A percentile compares a stretch with the other conserved stretches of the same genome.
Evolutionary conservation across 768 basidiomycete genomes (phyloP).

Genomic region (Rhodotorula kratochvilovae): DNA sequence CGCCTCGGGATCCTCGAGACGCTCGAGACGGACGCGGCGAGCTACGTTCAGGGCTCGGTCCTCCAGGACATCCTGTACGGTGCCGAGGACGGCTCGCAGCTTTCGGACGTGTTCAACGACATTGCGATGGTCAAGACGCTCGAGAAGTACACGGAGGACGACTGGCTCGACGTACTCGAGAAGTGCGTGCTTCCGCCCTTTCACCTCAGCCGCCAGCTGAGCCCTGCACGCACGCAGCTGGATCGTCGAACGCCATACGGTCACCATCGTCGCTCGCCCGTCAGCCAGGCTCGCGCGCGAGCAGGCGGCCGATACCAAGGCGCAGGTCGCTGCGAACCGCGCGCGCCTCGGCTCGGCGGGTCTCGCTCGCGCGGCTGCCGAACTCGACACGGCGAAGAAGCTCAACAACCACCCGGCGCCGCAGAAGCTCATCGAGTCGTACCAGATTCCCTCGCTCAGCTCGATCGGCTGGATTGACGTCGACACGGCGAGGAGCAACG

Average conservation of each 20-base stretch:
- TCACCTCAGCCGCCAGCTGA: neutral
- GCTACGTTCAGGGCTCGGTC: constrained; percentile 41
- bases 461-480: constrained; percentile 84
- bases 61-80: constrained; percentile 74
- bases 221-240: constrained; percentile 55
- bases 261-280: constrained; percentile 75
- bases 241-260: constrained; percentile 64
- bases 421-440: constrained; percentile 67
- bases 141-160: constrained; percentile 62
- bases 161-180: constrained; percentile 72
- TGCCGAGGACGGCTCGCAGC: constrained; percentile 71
- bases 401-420: constrained; percentile 81
- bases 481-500: constrained; percentile 62
- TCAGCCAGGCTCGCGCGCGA: constrained; percentile 73
- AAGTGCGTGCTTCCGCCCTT: constrained; percentile 54
- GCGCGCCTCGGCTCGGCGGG: constrained; percentile 71
- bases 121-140: constrained; percentile 66
- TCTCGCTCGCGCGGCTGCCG: constrained; percentile 61
- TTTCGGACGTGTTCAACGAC: constrained; percentile 70
- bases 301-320: constrained; percentile 72
- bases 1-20: constrained; percentile 63
- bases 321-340: constrained; percentile 64
- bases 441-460: constrained; percentile 80
- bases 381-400: constrained; percentile 71
- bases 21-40: constrained; percentile 72